phyloP scores from a whole-genome alignment of 345 rosid species.

The Arabis alpina region DNA sequence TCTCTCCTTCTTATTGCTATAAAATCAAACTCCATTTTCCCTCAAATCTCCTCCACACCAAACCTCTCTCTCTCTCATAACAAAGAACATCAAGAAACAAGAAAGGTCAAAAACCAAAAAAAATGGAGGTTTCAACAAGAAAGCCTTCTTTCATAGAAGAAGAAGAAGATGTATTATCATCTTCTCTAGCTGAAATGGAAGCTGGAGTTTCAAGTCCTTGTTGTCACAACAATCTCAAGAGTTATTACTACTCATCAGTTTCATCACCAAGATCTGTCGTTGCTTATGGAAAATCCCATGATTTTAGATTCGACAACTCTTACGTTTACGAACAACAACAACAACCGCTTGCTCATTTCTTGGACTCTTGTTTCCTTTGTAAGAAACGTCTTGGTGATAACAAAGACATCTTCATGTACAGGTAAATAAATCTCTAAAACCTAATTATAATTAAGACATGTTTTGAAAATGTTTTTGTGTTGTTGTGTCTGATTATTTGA shows the following conservation, averaged over 20 bases:
- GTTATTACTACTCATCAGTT: conserved; percentile 38
- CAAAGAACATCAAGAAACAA: background rate
- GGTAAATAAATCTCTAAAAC: conserved; percentile 33
- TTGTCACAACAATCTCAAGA: conserved; percentile 39
- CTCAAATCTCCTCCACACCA: conserved; percentile 33
- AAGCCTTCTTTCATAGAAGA: conserved; percentile 42
- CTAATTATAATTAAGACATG: background rate
- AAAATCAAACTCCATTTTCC: conserved; percentile 32
- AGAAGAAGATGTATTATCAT: conserved; percentile 32
- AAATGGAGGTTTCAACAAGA: conserved; percentile 35
- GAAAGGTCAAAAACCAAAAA: background rate
- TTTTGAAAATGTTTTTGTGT: background rate
- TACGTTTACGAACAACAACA: conserved; percentile 16
- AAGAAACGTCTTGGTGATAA: conserved; percentile 66
- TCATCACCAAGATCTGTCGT: conserved; percentile 58
- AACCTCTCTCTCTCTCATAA: conserved; percentile 21
- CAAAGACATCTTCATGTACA: conserved; percentile 88
- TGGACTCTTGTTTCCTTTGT: conserved; percentile 72
- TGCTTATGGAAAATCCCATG: conserved; percentile 48
- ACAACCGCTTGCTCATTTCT: conserved; percentile 57
- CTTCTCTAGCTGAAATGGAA: conserved; percentile 34
- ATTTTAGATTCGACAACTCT: conserved; percentile 53
- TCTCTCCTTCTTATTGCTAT: conserved; percentile 37
- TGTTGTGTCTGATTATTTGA: conserved; percentile 20
- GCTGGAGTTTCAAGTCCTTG: conserved; percentile 49